Evolutionary conservation across 2,329 filamentous ascomycete genomes (phyloP).

Genomic region (Bisporella sp.): DNA sequence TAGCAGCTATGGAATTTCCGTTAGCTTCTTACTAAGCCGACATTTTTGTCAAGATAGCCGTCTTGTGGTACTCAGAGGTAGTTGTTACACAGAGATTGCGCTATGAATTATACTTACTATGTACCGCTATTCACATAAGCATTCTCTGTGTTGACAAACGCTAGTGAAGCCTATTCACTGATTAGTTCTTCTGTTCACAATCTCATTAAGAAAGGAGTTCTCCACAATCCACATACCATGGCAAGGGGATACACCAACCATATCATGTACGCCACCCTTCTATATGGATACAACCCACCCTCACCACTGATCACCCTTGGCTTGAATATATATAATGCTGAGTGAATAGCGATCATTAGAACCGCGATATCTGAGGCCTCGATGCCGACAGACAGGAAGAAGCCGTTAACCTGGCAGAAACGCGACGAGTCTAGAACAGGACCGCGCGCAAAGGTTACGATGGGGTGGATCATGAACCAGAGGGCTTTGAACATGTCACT

Average conservation of each 20-base stretch:
- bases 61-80: no score
- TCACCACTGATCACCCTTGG: constrained; percentile 40
- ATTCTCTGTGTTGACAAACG: constrained; percentile 48
- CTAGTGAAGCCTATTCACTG: constrained; percentile 40
- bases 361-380: constrained; percentile 66
- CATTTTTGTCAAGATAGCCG: no score
- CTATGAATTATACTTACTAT: constrained; percentile 28
- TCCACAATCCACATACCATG: constrained; percentile 25
- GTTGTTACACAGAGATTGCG: no score
- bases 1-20: constrained; percentile 41
- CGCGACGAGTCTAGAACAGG: constrained; percentile 41
- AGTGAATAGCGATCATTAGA: constrained; percentile 67
- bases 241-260: constrained; percentile 53
- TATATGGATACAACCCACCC: constrained; percentile 63
- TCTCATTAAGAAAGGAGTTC: no score
- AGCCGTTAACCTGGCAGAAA: constrained; percentile 64
- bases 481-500: constrained; percentile 65
- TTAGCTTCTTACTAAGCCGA: no score
- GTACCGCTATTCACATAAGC: constrained; percentile 58
- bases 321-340: constrained; percentile 63
- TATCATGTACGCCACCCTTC: constrained; percentile 48
- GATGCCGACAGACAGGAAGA: constrained; percentile 58
- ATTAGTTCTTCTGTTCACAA: no score
- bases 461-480: constrained; percentile 61
- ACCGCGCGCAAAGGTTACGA: constrained; percentile 47